A percentile compares a stretch with the other conserved stretches of the same genome.
phyloP scores from a whole-genome alignment of 805 yeast genomes.

The Yamadazyma nakazawae region DNA sequence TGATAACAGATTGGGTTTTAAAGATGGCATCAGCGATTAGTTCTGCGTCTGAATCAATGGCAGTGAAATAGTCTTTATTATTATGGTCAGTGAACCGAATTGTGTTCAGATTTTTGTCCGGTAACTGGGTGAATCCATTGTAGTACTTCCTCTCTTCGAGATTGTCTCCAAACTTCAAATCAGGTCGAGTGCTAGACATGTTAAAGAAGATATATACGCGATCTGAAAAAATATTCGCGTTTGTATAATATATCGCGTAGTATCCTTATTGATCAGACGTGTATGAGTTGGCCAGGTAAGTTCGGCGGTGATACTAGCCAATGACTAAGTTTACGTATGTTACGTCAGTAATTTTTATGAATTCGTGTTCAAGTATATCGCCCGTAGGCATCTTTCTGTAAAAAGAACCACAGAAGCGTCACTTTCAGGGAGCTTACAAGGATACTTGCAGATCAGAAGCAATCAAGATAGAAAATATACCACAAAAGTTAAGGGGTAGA shows the following conservation, averaged over 20 bases:
- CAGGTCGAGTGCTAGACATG: slow-evolving; percentile 43
- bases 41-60: slow-evolving; percentile 70
- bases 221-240: neutral
- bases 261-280: neutral
- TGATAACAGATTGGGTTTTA: slow-evolving; percentile 78
- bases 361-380: neutral
- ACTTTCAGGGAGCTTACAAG: no score
- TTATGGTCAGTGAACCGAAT: slow-evolving; percentile 75
- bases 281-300: neutral
- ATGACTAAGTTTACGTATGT: no score
- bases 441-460: no score
- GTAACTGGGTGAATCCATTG: slow-evolving; percentile 45
- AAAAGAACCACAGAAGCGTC: no score
- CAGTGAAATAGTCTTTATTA: slow-evolving; percentile 80
- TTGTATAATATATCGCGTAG: neutral
- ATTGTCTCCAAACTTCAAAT: slow-evolving; percentile 37
- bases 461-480: no score
- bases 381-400: no score
- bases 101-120: slow-evolving; percentile 46
- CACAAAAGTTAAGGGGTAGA: no score
- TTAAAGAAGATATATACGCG: neutral
- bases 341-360: no score
- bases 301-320: neutral
- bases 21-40: slow-evolving; percentile 81
- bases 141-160: slow-evolving; percentile 43